Base-by-base conservation (phyloP, 345 rosid genomes). In the Excoecaria cochinchinensis region DNA sequence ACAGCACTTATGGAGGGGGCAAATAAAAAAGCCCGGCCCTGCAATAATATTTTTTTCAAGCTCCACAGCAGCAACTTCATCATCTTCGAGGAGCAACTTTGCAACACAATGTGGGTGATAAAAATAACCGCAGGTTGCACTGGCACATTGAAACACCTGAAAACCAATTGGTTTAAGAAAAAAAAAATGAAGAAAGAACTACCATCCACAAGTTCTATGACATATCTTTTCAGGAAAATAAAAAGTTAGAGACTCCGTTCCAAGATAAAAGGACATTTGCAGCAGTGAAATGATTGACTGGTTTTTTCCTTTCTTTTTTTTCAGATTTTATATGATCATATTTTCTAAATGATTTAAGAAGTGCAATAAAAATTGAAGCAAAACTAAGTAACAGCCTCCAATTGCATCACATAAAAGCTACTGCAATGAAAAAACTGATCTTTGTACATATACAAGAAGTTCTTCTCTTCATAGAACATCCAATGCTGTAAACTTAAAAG, bases 101-200 rank as follows among this genome's bases (percentile, higher is more conserved):
- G 93, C 88, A 66, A 93, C 86, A 78, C 99, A 95, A 12, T 44
- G 77, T 39, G 99, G 91, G 78, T 95, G 99, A 85, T 95, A 95
- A 81, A 89, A 95, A 77, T 82, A 82, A 72, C 98, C 94, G 57
- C 99, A 95, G 44, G 96, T 93, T 57, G 97, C 99, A 83, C 88
- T 86, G 74, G 85, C 89, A 68, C 99, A 95, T 47, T 78, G 84
- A 76, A 91, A 91, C 74, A 93, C 99, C 99, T 95, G 81, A 63
- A 63, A 74, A 57, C 46, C 15, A 60, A 74, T 48, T 63, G 51
- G 50, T 46, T 68, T 10, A 65, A 21, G 4, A 16, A 19, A 15
- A 25, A 50, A 24, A 48, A 44, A 47, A 31, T 0, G 31, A 15
- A 51, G 50, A 24, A 48, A 44, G 21, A 46, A 42, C 24, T 5